phyloP scores from a whole-genome alignment of 139 green algal species.

The Astrephomene gubernaculifera region DNA sequence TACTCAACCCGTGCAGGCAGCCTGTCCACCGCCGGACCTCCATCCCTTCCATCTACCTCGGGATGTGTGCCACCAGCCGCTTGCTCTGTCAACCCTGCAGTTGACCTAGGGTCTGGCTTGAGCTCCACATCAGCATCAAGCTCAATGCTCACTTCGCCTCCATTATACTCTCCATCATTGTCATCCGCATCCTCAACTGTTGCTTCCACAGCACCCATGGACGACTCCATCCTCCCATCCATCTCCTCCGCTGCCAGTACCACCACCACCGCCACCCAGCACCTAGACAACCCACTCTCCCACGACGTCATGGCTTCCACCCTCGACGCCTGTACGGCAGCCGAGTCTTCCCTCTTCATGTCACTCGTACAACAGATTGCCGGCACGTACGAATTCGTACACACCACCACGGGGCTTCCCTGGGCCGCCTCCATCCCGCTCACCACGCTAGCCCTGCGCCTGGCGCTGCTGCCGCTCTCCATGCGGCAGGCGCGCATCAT shows the following conservation, averaged over 20 bases:
- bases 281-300: background rate
- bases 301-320: background rate
- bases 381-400: constrained; percentile 23
- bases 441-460: constrained; percentile 53
- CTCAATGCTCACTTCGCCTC: too few species aligned
- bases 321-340: background rate
- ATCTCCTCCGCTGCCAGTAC: too few species aligned
- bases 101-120: too few species aligned
- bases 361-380: background rate
- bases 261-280: too few species aligned
- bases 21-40: too few species aligned
- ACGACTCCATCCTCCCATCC: too few species aligned
- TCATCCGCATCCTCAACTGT: too few species aligned
- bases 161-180: too few species aligned
- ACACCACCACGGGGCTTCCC: constrained; percentile 55
- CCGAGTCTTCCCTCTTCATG: background rate
- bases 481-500: constrained; percentile 53
- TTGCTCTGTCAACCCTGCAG: too few species aligned
- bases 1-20: background rate
- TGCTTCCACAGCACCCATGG: background rate
- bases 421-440: constrained; percentile 69
- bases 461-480: constrained; percentile 59
- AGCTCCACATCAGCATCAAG: too few species aligned
- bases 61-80: too few species aligned
- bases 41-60: too few species aligned